Conservation (phyloP, 1,284 basidiomycete genomes). For the Macrocybe sp. region DNA sequence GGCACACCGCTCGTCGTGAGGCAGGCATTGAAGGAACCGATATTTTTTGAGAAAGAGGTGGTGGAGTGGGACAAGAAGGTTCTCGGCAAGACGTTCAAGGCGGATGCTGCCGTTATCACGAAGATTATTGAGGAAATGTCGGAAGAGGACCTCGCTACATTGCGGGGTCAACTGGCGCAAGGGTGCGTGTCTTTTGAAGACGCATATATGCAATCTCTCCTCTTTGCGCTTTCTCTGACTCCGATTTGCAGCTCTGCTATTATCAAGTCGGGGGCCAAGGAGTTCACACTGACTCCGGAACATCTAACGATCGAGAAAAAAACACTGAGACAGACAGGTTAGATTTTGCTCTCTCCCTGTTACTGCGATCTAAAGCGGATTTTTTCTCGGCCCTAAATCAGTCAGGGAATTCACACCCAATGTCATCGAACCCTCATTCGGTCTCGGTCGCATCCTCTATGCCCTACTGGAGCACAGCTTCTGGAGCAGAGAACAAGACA, state of each 20-base stretch:
- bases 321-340: constrained; percentile 88
- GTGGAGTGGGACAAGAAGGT: constrained; percentile 85
- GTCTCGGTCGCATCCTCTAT: constrained; percentile 95
- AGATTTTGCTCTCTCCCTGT: constrained; percentile 23
- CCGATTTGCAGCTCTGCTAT: constrained; percentile 34
- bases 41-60: constrained; percentile 60
- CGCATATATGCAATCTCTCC: constrained; percentile 12
- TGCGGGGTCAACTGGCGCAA: constrained; percentile 74
- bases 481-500: constrained; percentile 91
- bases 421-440: constrained; percentile 99
- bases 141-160: constrained; percentile 62
- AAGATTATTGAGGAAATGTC: constrained; percentile 66
- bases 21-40: constrained; percentile 80
- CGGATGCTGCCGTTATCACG: constrained; percentile 74
- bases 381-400: constrained; percentile 24
- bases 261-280: constrained; percentile 51
- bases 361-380: constrained; percentile 1
- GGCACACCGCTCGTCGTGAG: constrained; percentile 78
- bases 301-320: constrained; percentile 79
- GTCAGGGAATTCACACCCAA: constrained; percentile 96
- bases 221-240: constrained; percentile 8
- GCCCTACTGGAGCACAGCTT: constrained; percentile 93
- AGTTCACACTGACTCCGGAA: constrained; percentile 72
- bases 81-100: constrained; percentile 88
- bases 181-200: constrained; percentile 47